These are phyloP conservation scores for Phaeosphaeriaceae sp. DNA, from an alignment of 2,329 filamentous ascomycete species.

Conservation along the genomic window DNA sequence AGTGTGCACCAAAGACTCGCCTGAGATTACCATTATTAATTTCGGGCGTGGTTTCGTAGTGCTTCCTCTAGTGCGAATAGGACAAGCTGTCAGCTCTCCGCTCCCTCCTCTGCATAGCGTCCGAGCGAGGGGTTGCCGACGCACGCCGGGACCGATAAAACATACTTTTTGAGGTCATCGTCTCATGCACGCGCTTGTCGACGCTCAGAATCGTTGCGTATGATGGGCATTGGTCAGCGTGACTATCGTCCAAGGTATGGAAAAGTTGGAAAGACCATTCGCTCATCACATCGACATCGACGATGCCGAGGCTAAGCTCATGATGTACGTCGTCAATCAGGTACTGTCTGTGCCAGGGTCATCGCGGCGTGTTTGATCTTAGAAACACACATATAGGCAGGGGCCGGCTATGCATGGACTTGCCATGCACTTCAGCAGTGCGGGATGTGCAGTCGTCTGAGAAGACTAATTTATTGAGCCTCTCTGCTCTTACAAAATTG, in stretches of 20 bases:
- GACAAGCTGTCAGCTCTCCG: neutral
- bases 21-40: neutral
- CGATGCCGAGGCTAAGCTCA: neutral
- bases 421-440: neutral
- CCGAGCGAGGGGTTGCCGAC: neutral
- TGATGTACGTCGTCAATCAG: neutral
- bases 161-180: neutral
- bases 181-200: neutral
- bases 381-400: neutral
- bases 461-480: neutral
- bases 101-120: neutral
- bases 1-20: neutral
- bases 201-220: neutral
- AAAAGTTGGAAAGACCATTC: neutral
- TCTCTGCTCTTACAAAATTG: neutral
- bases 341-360: neutral
- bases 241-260: neutral
- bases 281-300: neutral
- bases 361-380: neutral
- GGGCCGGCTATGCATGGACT: neutral
- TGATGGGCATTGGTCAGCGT: neutral
- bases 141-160: neutral
- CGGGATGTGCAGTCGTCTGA: neutral
- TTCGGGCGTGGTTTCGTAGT: neutral
- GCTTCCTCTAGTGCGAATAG: neutral